Conservation (phyloP, 768 basidiomycete genomes). For the Psilocybe cyanescens region DNA sequence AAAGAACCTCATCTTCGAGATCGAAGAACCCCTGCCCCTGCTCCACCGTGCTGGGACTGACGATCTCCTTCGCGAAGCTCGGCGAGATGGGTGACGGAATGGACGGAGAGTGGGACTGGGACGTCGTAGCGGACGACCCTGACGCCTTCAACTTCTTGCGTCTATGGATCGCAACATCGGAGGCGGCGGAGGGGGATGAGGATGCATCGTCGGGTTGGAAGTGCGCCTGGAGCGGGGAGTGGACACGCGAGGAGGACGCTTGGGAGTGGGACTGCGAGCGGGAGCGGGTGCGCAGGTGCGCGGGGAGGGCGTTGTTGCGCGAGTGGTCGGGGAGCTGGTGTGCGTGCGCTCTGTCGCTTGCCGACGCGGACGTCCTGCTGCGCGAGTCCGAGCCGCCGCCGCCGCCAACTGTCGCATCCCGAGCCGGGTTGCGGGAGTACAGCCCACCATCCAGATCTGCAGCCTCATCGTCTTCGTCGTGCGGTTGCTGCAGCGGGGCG, state of each 20-base stretch:
- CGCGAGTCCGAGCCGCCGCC: conserved; percentile 60
- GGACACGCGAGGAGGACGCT: conserved; percentile 7
- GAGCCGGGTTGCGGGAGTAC: conserved; percentile 46
- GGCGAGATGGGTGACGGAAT: conserved; percentile 40
- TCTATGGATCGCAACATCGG: not conserved
- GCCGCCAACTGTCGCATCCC: conserved; percentile 2
- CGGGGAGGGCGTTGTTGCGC: conserved; percentile 10
- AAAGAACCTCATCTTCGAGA: conserved; percentile 27
- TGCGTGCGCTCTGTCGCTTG: conserved; percentile 23
- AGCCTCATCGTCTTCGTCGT: conserved; percentile 42
- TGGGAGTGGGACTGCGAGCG: conserved; percentile 7
- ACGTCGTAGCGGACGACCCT: conserved; percentile 38
- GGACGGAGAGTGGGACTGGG: conserved; percentile 50
- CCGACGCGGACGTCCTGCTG: conserved; percentile 61
- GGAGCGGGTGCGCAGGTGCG: conserved; percentile 6
- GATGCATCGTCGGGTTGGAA: conserved; percentile 22
- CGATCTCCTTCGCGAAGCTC: conserved; percentile 21
- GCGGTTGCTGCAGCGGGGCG: not conserved
- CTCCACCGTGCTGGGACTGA: conserved; percentile 33
- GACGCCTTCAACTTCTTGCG: conserved; percentile 38
- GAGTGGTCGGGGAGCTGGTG: conserved; percentile 16
- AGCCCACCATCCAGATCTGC: conserved; percentile 62
- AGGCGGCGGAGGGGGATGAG: not conserved
- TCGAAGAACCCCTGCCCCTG: conserved; percentile 40
- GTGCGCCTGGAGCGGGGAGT: conserved; percentile 14